Evolutionary conservation across 768 basidiomycete genomes (phyloP), one percentile per base, ranked within the genome.

Genomic region (Postia placenta): DNA sequence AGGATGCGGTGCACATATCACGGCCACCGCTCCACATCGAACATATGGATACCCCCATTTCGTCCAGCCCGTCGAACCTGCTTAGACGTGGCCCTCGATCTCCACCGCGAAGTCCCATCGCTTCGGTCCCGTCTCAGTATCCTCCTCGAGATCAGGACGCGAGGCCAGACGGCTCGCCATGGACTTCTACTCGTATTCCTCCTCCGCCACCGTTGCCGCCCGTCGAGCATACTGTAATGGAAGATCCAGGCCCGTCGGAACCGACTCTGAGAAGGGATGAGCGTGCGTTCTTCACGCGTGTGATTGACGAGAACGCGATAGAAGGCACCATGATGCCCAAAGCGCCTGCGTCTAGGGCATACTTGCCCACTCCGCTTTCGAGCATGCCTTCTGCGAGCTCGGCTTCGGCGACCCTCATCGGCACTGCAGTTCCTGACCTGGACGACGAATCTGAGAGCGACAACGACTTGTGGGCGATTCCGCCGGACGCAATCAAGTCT

Each of bases 51-150:
- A 9, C 27, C 44, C 20, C 23, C 42, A 12, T 19, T 22, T 39
- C 38, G 38, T 35, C 33, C n/a, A 39, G 38, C 20, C 38, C 38
- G 6, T 35, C 33, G 9, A 35, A 35, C 11, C 33, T 9, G 11
- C 33, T 35, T 35, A 35, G 33, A 35, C 56, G 55, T 19, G 49
- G 41, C 2, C 54, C 52, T 3, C 74, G 42, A 9, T 55, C 74
- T 11, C 80, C 84, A 23, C 81, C 83, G 42, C 78, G 76, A 30
- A 86, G 84, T 41, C 85, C 85, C 11, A 69, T 77, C 46, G 37
- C n/a, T 4, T 30, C 33, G 4, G 20, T n/a, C 5, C 30, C 30
- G 9, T 9, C 38, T n/a, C 38, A 39, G 6, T 39, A 39, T 22
- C 15, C 7, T 19, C 6, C 9, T 22, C 38, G 38, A 11, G 17